Conservation (phyloP, 1,139 yeast species). For the Scheffersomyces illinoinensis region DNA sequence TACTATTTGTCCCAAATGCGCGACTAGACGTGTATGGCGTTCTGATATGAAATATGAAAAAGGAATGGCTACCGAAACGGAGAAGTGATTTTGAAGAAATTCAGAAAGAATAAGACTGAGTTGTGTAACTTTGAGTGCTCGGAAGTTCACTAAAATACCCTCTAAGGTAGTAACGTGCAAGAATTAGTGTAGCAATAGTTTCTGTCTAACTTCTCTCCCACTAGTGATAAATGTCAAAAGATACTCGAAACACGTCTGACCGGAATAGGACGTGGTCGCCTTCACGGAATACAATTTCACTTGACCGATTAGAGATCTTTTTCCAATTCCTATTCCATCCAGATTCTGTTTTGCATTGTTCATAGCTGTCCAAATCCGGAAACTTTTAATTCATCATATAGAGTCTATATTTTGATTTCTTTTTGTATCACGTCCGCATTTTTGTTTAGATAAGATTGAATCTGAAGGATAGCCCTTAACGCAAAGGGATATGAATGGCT, state of each 20-base stretch:
- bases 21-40: neutral
- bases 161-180: neutral
- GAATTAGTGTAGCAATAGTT: neutral
- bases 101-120: neutral
- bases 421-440: neutral
- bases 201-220: too few species aligned
- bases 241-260: too few species aligned
- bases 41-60: neutral
- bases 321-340: neutral
- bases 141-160: neutral
- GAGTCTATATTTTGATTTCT: neutral
- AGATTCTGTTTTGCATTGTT: neutral
- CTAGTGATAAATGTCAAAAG: neutral
- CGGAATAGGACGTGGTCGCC: neutral
- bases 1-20: neutral
- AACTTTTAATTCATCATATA: neutral
- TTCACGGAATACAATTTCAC: neutral
- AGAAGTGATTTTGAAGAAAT: neutral
- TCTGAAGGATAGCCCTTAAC: neutral
- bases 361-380: neutral
- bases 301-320: neutral
- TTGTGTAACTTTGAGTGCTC: neutral
- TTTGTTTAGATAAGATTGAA: neutral
- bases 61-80: neutral
- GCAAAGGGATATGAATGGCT: neutral